Evolutionary conservation across 176 grass and related monocot genomes (phyloP).

Genomic region (Paspalum notatum): DNA sequence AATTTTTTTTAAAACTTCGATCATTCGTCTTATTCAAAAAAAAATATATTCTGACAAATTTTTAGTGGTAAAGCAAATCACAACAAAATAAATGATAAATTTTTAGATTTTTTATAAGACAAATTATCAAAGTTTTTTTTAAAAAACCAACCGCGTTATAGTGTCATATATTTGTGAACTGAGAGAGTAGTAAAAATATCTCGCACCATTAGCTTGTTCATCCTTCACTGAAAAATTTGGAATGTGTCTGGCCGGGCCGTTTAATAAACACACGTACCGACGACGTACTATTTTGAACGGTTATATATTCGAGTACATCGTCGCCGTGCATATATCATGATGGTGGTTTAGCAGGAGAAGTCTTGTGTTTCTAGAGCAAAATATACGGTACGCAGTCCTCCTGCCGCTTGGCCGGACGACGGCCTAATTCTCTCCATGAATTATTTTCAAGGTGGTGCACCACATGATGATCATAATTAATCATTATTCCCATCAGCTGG

Average conservation of each 20-base stretch:
- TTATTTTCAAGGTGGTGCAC: background rate
- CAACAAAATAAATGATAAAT: no score
- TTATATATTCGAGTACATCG: background rate
- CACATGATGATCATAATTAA: background rate
- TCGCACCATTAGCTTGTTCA: no score
- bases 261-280: background rate
- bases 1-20: no score
- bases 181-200: no score
- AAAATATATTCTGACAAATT: no score
- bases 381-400: background rate
- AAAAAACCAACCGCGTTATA: no score
- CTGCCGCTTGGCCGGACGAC: background rate
- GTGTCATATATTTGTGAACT: no score
- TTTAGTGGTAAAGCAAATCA: no score
- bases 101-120: no score
- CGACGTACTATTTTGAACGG: background rate
- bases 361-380: constrained; percentile 23
- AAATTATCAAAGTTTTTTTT: no score
- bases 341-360: constrained; percentile 1
- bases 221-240: no score
- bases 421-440: constrained; percentile 22
- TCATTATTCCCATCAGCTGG: background rate
- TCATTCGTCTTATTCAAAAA: no score
- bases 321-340: background rate
- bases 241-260: background rate